Base-by-base conservation (phyloP, 495 filamentous ascomycete genomes). In the Parmelia sp. region DNA sequence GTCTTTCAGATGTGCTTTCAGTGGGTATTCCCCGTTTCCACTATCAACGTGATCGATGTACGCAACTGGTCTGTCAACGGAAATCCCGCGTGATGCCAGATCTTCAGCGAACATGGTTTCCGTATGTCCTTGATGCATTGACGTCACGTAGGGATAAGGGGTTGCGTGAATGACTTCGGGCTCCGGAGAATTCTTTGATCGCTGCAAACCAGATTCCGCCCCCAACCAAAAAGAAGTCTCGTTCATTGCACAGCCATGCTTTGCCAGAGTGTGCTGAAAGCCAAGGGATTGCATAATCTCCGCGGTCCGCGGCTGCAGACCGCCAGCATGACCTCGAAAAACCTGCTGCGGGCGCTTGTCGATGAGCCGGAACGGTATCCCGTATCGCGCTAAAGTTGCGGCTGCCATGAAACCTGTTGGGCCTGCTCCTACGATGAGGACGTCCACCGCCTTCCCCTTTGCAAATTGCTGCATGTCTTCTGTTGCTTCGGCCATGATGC, bases 401-500 rank as follows among this genome's bases (percentile, higher is more conserved):
- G n/a, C 60, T 2, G 60, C 60, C 60, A 55, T 62, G 35, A 27
- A 62, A 6, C 60, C 60, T 8, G 60, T n/a, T 37, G 60, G 60
- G 1, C 60, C 60, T 15, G 60, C 60, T 17, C 60, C 60, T 2
- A 62, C 60, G 45, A 62, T 19, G n/a, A 62, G 33, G 25, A 62
- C 60, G 21, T 53, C 27, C 1, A 53, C 49, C 1, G 49, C 49
- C n/a, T 44, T n/a, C 4, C 39, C 33, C n/a, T 44, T 44, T 3
- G 42, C 42, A 44, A 44, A 44, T 21, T 44, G 42, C 42, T 44
- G 42, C 17, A 44, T 44, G 19, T 44, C 39, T 40, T 10, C 39
- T n/a, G 19, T 44, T 40, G 39, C 15, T 21, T 44, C 42, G 17
- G 12, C 12, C 7, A 44, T 44, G 42, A 44, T 44, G 42, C 4